Conservation (phyloP, 176 grass and related monocot species). For the Ensete ventricosum region DNA sequence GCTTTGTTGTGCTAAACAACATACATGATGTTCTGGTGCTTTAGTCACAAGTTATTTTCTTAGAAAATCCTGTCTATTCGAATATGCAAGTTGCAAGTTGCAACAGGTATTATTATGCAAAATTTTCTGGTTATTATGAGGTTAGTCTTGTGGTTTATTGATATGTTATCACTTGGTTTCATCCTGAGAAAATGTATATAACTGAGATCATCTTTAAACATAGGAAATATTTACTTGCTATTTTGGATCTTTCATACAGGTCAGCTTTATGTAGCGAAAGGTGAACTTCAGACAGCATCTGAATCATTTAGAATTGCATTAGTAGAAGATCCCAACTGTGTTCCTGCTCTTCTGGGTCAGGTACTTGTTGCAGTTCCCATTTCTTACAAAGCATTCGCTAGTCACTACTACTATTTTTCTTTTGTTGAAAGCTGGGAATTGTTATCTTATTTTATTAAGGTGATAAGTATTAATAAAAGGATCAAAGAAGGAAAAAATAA, state of each 20-base stretch:
- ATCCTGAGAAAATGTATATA: no score
- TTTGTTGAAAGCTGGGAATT: background rate
- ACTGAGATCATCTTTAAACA: background rate
- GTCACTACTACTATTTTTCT: background rate
- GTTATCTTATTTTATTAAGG: no score
- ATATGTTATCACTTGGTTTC: no score
- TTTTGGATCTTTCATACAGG: constrained; percentile 28
- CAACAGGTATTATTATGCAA: no score
- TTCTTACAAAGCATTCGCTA: background rate
- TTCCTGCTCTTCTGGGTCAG: constrained; percentile 93
- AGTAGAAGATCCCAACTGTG: constrained; percentile 64
- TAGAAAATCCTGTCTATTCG: no score
- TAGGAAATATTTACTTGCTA: background rate
- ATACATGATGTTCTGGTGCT: no score
- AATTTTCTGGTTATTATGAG: no score
- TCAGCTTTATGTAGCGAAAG: constrained; percentile 87
- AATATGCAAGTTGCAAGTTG: no score
- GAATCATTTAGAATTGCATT: constrained; percentile 84
- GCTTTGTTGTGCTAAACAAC: no score
- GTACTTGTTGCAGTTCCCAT: constrained; percentile 22
- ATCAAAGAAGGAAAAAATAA: background rate
- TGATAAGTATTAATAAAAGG: background rate
- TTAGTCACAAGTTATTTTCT: no score
- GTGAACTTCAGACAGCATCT: constrained; percentile 66
- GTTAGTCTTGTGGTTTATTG: no score